These are phyloP conservation scores for Magnaporthiopsis poae DNA, from an alignment of 2,329 filamentous ascomycete genomes.

Conservation along the genomic window DNA sequence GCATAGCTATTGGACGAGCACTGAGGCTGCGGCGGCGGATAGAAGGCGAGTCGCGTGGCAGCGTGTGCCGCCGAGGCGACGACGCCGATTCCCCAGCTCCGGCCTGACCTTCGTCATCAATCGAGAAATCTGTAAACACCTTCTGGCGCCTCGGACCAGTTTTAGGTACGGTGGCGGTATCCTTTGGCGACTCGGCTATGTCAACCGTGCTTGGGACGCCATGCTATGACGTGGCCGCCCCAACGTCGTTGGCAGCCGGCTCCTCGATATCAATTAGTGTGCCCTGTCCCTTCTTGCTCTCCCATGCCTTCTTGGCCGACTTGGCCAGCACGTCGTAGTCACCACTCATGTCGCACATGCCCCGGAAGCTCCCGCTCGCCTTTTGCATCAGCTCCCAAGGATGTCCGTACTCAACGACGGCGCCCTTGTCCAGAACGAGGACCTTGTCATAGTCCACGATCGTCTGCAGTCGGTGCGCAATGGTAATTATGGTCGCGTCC, in stretches of 20 bases:
- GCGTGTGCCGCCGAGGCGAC: neutral
- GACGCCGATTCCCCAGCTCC: neutral
- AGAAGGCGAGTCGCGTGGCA: neutral
- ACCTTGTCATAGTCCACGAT: constrained; percentile 99
- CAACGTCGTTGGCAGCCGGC: neutral
- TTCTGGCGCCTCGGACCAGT: neutral
- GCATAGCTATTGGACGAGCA: neutral
- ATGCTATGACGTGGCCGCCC: constrained; percentile 1
- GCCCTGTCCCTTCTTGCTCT: constrained; percentile 21
- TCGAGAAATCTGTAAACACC: constrained; percentile 1
- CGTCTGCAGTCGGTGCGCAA: constrained; percentile 88
- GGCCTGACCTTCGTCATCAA: neutral
- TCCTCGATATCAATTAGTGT: constrained; percentile 28
- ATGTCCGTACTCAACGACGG: constrained; percentile 81
- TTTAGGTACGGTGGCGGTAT: neutral
- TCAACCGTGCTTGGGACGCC: neutral
- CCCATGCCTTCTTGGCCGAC: constrained; percentile 45
- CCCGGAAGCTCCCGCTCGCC: constrained; percentile 47
- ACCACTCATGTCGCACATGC: constrained; percentile 58
- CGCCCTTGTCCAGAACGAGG: constrained; percentile 80
- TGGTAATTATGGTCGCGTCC: constrained; percentile 80
- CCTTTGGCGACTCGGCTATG: neutral
- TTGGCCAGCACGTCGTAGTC: constrained; percentile 41
- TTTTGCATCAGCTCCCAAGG: constrained; percentile 72
- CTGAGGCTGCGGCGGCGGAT: neutral